These are phyloP conservation scores for Rhodotorula sp. DNA, from an alignment of 1,284 basidiomycete genomes.

Conservation along the genomic window DNA sequence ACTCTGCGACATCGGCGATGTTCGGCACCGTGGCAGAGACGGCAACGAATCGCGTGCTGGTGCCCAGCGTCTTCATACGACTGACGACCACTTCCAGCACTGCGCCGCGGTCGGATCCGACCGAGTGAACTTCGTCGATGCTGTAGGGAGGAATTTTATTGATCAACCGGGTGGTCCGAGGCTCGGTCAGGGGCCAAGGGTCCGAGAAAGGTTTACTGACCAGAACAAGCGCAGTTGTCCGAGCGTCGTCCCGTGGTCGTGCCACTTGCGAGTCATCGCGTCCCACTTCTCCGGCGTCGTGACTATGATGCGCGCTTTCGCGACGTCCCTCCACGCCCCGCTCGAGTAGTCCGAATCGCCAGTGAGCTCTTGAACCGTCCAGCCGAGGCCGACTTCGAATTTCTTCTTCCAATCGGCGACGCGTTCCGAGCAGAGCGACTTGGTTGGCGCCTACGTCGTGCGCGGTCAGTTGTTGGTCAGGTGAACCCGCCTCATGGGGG, in stretches of 20 bases:
- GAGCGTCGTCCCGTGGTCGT: slow-evolving; percentile 63
- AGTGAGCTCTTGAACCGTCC: slow-evolving; percentile 78
- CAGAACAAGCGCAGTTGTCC: slow-evolving; percentile 57
- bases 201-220: slow-evolving; percentile 13
- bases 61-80: slow-evolving; percentile 71
- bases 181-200: slow-evolving; percentile 5
- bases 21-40: slow-evolving; percentile 95
- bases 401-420: slow-evolving; percentile 78
- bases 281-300: slow-evolving; percentile 89
- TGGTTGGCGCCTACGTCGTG: slow-evolving; percentile 58
- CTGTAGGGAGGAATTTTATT: slow-evolving; percentile 13
- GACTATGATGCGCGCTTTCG: slow-evolving; percentile 67
- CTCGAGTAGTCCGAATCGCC: slow-evolving; percentile 72
- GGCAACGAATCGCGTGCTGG: slow-evolving; percentile 60
- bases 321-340: slow-evolving; percentile 60
- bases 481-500: too few relatives aligned
- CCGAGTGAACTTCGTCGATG: slow-evolving; percentile 92
- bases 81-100: slow-evolving; percentile 89
- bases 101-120: slow-evolving; percentile 81
- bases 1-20: slow-evolving; percentile 79
- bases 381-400: slow-evolving; percentile 60
- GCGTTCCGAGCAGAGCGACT: slow-evolving; percentile 73
- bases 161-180: background rate
- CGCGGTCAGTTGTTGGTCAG: background rate
- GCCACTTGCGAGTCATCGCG: slow-evolving; percentile 78